Conservation (phyloP, 116 monocot genomes). For the Cymodocea nodosa region DNA sequence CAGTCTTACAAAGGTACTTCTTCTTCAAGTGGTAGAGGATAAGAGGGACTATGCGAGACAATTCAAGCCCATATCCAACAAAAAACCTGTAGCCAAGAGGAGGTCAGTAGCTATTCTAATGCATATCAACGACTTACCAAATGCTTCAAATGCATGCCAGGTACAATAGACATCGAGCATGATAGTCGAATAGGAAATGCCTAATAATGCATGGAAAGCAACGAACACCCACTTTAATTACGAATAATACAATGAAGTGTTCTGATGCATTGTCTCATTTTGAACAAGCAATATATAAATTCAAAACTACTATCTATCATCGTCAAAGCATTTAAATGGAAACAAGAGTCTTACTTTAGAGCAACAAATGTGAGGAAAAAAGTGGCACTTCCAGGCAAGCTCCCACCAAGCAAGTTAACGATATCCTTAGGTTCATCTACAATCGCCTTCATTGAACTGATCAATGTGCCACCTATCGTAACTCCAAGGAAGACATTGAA, state of each 20-base stretch:
- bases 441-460: conserved; percentile 32
- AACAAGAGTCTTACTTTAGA: conserved; percentile 38
- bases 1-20: conserved; percentile 82
- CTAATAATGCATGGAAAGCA: too few species aligned
- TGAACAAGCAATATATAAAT: too few species aligned
- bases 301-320: too few species aligned
- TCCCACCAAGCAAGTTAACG: conserved; percentile 36
- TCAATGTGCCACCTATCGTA: conserved; percentile 50
- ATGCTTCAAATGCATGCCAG: too few species aligned
- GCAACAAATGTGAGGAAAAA: conserved; percentile 95
- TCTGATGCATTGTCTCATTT: too few species aligned
- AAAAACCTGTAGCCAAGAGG: conserved; percentile 46
- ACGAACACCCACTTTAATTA: too few species aligned
- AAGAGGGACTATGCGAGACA: conserved; percentile 79
- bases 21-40: conserved; percentile 71
- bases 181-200: too few species aligned
- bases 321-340: neutral
- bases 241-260: too few species aligned
- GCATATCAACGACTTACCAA: too few species aligned
- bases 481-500: conserved; percentile 94
- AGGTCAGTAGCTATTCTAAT: too few species aligned
- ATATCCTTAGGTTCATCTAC: conserved; percentile 23
- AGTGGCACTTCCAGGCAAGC: conserved; percentile 66
- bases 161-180: too few species aligned
- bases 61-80: conserved; percentile 85